A percentile compares a stretch with the other conserved stretches of the same genome.
Conservation (phyloP, 2,329 filamentous ascomycete genomes). For the Cladophialophora carrionii region DNA sequence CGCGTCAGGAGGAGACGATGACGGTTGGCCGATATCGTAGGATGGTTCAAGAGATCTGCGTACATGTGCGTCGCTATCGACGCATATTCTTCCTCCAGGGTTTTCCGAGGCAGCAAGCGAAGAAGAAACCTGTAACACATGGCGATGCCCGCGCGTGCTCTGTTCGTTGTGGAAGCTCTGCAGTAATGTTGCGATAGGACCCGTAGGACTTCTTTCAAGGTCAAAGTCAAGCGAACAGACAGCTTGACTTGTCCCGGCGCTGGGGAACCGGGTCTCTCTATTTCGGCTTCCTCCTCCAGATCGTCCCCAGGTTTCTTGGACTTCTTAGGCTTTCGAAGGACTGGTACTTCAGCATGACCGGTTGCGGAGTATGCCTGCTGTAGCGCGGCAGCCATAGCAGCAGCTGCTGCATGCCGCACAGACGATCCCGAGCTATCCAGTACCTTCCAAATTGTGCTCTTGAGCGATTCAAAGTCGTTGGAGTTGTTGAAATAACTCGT, state of each 20-base stretch:
- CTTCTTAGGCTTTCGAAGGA: constrained; percentile 72
- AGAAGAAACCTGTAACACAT: constrained; percentile 85
- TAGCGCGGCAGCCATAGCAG: constrained; percentile 79
- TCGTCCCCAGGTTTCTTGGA: constrained; percentile 64
- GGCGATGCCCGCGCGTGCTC: constrained; percentile 77
- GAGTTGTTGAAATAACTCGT: constrained; percentile 86
- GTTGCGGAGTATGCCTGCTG: constrained; percentile 77
- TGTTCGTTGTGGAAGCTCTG: constrained; percentile 75
- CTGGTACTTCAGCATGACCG: constrained; percentile 58
- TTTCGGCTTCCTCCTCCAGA: constrained; percentile 75
- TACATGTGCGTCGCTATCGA: constrained; percentile 81
- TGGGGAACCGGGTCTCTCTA: constrained; percentile 68
- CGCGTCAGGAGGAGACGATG: constrained; percentile 84
- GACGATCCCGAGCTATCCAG: constrained; percentile 76
- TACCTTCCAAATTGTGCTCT: constrained; percentile 79
- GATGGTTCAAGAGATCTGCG: constrained; percentile 75
- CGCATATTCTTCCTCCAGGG: constrained; percentile 81
- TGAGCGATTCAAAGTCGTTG: constrained; percentile 86
- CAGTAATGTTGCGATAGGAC: constrained; percentile 81
- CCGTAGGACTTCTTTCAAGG: constrained; percentile 75
- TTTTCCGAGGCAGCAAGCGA: constrained; percentile 74
- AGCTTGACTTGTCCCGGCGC: constrained; percentile 72
- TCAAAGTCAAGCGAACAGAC: constrained; percentile 70
- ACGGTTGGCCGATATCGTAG: constrained; percentile 77
- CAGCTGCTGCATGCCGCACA: constrained; percentile 83